Evolutionary conservation across 164 flowering plant species (phyloP).

Genomic region (Akebia trifoliata): DNA sequence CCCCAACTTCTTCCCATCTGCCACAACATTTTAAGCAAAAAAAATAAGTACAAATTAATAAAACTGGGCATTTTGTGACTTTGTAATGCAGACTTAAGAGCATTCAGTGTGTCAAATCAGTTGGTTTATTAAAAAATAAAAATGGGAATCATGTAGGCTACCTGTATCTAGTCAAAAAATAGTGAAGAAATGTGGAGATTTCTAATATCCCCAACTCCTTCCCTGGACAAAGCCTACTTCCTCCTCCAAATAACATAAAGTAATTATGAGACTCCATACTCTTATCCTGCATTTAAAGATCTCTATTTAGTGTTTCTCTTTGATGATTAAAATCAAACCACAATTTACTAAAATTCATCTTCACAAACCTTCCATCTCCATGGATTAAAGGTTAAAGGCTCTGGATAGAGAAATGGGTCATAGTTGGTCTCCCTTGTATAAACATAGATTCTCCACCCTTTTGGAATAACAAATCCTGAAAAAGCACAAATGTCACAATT

Average conservation of each 20-base stretch:
- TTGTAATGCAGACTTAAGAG: too few species aligned
- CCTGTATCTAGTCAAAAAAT: constrained; percentile 86
- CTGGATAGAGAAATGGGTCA: constrained; percentile 41
- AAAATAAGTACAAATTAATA: too few species aligned
- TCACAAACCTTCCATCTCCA: constrained; percentile 61
- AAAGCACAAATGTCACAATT: not conserved
- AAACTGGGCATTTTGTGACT: too few species aligned
- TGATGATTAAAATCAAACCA: too few species aligned
- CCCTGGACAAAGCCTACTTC: constrained; percentile 83
- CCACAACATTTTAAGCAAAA: constrained; percentile 17
- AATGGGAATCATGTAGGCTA: constrained; percentile 12
- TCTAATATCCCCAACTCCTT: constrained; percentile 79
- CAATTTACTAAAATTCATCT: not conserved
- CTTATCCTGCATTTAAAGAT: constrained; percentile 52
- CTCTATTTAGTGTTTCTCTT: too few species aligned
- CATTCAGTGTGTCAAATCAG: too few species aligned
- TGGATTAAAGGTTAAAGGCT: constrained; percentile 49
- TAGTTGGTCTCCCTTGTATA: constrained; percentile 47
- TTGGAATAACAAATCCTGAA: constrained; percentile 48
- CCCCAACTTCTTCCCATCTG: constrained; percentile 64
- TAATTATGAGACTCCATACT: constrained; percentile 54
- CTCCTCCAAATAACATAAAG: constrained; percentile 76
- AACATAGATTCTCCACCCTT: constrained; percentile 59
- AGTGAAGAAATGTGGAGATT: constrained; percentile 73
- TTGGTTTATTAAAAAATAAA: too few species aligned